Conservation (phyloP, 345 rosid species). For the Pistacia atlantica region DNA sequence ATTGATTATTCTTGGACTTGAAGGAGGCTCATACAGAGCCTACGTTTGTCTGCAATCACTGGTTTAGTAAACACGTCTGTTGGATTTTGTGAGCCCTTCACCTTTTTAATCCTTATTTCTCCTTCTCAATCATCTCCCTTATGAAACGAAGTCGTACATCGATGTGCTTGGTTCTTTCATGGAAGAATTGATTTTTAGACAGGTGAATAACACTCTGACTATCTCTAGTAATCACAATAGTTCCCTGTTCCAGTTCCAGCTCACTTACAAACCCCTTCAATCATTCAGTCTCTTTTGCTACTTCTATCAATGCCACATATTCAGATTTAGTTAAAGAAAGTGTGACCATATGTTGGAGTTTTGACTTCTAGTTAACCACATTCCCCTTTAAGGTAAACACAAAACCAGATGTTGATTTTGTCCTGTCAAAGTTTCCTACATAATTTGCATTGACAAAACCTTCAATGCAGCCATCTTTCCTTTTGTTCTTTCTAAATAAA, state of each 20-base stretch:
- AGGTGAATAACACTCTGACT: too few species aligned
- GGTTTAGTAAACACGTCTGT: background rate
- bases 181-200: background rate
- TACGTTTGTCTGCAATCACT: too few species aligned
- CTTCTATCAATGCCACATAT: background rate
- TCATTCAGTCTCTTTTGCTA: background rate
- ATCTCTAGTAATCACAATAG: background rate
- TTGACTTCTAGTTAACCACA: background rate
- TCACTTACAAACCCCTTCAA: background rate
- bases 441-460: background rate
- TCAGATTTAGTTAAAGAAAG: background rate
- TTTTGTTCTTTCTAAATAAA: too few species aligned
- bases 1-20: too few species aligned
- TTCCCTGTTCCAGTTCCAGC: background rate
- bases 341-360: too few species aligned
- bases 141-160: background rate
- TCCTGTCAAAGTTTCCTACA: background rate
- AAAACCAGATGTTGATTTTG: background rate
- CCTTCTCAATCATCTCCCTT: background rate
- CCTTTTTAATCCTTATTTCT: background rate
- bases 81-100: background rate
- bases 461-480: background rate
- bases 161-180: background rate
- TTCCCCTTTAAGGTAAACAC: background rate
- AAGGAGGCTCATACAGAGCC: too few species aligned